Percentiles rank a stretch among this genome's conserved stretches.
Evolutionary conservation across 306 rosid genomes (phyloP).

Genomic region (Hylodesmum podocarpum): DNA sequence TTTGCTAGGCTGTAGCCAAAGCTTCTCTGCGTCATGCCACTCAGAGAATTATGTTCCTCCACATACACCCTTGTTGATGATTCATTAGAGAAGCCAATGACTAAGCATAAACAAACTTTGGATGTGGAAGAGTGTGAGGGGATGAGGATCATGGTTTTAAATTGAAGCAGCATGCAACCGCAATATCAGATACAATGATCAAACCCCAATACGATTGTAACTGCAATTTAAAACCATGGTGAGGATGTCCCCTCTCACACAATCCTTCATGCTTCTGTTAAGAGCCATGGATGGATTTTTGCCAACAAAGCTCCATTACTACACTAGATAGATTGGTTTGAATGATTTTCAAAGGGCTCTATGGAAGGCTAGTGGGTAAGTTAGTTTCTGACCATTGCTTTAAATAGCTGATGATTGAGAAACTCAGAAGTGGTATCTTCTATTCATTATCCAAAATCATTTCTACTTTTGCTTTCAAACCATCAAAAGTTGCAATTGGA

Average conservation of each 20-base stretch:
- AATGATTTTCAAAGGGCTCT: constrained; percentile 39
- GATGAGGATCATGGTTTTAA: too few relatives aligned
- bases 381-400: constrained; percentile 37
- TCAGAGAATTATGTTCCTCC: constrained; percentile 23
- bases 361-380: constrained; percentile 47
- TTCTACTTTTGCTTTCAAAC: constrained; percentile 29
- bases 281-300: constrained; percentile 42
- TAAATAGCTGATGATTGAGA: constrained; percentile 49
- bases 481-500: constrained; percentile 40
- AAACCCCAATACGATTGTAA: too few relatives aligned
- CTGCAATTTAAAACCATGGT: too few relatives aligned
- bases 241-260: constrained; percentile 25
- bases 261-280: constrained; percentile 36
- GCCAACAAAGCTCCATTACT: constrained; percentile 40
- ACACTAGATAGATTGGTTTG: constrained; percentile 32
- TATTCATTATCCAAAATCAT: constrained; percentile 41
- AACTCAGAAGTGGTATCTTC: constrained; percentile 26
- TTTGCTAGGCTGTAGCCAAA: constrained; percentile 48
- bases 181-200: too few relatives aligned
- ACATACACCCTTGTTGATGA: background rate
- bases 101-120: constrained; percentile 49
- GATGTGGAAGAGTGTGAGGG: constrained; percentile 44
- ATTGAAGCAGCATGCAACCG: too few relatives aligned
- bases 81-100: constrained; percentile 24
- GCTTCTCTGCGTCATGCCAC: constrained; percentile 17